A percentile compares a stretch with the other conserved stretches of the same genome.
phyloP scores from a whole-genome alignment of 1,139 yeast species.

The Dujonia santamariae region DNA sequence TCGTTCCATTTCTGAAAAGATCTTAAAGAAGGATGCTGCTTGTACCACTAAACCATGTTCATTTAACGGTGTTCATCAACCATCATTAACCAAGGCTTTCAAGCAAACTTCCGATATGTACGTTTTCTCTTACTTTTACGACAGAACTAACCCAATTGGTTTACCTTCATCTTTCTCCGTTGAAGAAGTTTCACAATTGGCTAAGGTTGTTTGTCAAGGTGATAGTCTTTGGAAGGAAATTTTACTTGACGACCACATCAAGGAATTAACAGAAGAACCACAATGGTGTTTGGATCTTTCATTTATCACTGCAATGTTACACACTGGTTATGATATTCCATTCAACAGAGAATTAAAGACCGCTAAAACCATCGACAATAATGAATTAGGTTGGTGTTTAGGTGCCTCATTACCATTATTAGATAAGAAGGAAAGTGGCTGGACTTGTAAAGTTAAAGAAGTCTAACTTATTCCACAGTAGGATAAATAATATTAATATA shows the following conservation, averaged over 20 bases:
- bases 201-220: slow-evolving; percentile 84
- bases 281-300: slow-evolving; percentile 92
- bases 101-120: slow-evolving; percentile 69
- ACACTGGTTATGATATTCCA: slow-evolving; percentile 95
- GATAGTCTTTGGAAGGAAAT: slow-evolving; percentile 65
- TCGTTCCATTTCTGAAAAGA: slow-evolving; percentile 75
- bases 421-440: slow-evolving; percentile 55
- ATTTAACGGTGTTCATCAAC: slow-evolving; percentile 96
- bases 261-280: slow-evolving; percentile 70
- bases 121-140: slow-evolving; percentile 92
- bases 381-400: slow-evolving; percentile 97
- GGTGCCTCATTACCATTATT: slow-evolving; percentile 94
- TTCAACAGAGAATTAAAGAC: slow-evolving; percentile 84
- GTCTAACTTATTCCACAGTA: no score
- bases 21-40: slow-evolving; percentile 76
- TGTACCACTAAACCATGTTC: slow-evolving; percentile 84
- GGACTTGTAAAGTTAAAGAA: slow-evolving; percentile 62
- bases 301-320: slow-evolving; percentile 84
- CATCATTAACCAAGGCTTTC: slow-evolving; percentile 78
- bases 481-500: background rate
- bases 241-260: slow-evolving; percentile 62
- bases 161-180: slow-evolving; percentile 89
- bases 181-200: slow-evolving; percentile 77
- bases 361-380: slow-evolving; percentile 81
- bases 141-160: slow-evolving; percentile 88